A percentile compares a stretch with the other conserved stretches of the same genome.
Evolutionary conservation across 768 basidiomycete species (phyloP).

Genomic region (Mycena haematopus): DNA sequence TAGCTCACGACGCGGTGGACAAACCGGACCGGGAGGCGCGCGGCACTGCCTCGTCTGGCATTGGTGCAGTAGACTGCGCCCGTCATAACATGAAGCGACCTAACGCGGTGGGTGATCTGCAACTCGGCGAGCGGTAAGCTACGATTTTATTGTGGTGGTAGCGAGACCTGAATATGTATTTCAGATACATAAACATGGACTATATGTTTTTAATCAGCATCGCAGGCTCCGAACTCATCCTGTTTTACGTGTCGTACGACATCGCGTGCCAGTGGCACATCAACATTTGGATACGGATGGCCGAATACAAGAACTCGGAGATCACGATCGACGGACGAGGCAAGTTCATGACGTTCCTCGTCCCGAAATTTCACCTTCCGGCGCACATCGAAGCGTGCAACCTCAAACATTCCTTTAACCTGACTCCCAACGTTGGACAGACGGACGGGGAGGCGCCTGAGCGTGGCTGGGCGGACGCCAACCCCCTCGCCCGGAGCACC

Average conservation of each 20-base stretch:
- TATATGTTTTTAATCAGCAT: slow-evolving; percentile 35
- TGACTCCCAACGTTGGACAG: slow-evolving; percentile 40
- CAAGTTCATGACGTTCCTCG: slow-evolving; percentile 23
- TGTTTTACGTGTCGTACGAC: slow-evolving; percentile 33
- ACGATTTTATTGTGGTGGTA: too few species aligned
- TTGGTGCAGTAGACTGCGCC: background rate
- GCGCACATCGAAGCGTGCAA: slow-evolving; percentile 31
- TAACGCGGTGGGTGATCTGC: slow-evolving; percentile 31
- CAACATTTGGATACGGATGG: slow-evolving; percentile 2
- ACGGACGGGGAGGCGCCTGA: slow-evolving; percentile 40
- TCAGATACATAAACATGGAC: slow-evolving; percentile 31
- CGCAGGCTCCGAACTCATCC: background rate
- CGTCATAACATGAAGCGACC: slow-evolving; percentile 9
- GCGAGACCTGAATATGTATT: background rate
- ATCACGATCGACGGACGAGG: background rate
- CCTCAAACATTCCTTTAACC: slow-evolving; percentile 32
- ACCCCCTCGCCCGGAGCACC: slow-evolving; percentile 40
- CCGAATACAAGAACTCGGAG: background rate
- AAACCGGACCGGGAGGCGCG: background rate
- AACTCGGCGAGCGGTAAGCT: slow-evolving; percentile 29
- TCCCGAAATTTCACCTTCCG: slow-evolving; percentile 36
- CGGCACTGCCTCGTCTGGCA: background rate
- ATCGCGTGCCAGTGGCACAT: slow-evolving; percentile 29
- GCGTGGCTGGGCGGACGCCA: slow-evolving; percentile 40
- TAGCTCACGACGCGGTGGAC: background rate